These are phyloP conservation scores for Gloeopeniophorella convolvens DNA, from an alignment of 768 basidiomycete genomes.

Conservation along the genomic window DNA sequence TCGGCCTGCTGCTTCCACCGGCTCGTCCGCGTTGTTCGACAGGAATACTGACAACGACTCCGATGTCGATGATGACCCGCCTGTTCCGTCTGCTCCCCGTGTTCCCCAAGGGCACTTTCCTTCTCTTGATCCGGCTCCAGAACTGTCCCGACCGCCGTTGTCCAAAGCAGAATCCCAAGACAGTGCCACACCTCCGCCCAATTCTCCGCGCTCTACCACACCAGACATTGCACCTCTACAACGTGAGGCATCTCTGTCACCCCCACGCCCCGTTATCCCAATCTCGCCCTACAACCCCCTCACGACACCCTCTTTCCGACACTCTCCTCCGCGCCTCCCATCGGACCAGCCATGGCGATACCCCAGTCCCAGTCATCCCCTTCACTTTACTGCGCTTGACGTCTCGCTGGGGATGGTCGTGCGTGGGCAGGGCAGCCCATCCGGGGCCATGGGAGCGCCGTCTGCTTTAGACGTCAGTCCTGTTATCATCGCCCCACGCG, in stretches of 20 bases:
- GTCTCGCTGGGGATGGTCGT: constrained; percentile 60
- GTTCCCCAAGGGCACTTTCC: constrained; percentile 19
- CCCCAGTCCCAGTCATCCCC: constrained; percentile 71
- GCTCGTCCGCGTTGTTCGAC: constrained; percentile 12
- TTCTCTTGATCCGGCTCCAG: constrained; percentile 12
- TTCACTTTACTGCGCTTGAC: constrained; percentile 59
- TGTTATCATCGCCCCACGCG: constrained; percentile 26
- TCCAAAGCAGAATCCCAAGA: constrained; percentile 10
- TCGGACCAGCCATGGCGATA: constrained; percentile 81
- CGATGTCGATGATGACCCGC: constrained; percentile 14
- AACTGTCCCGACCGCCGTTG: constrained; percentile 12
- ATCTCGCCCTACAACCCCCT: constrained; percentile 74
- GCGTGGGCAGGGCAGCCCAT: constrained; percentile 42
- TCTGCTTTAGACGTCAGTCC: constrained; percentile 32
- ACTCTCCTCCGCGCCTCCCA: constrained; percentile 67
- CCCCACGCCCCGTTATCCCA: constrained; percentile 35
- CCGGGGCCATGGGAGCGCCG: constrained; percentile 20
- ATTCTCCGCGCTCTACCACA: constrained; percentile 16
- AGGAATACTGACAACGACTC: constrained; percentile 17
- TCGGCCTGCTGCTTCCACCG: constrained; percentile 18
- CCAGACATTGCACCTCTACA: constrained; percentile 3
- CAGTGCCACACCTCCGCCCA: constrained; percentile 21
- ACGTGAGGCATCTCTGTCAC: constrained; percentile 23
- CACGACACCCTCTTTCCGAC: constrained; percentile 69
- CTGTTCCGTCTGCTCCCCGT: constrained; percentile 14